Percentiles rank a stretch among this genome's conserved stretches.
Conservation (phyloP, 345 rosid species). For the Eucalyptus decipiens region DNA sequence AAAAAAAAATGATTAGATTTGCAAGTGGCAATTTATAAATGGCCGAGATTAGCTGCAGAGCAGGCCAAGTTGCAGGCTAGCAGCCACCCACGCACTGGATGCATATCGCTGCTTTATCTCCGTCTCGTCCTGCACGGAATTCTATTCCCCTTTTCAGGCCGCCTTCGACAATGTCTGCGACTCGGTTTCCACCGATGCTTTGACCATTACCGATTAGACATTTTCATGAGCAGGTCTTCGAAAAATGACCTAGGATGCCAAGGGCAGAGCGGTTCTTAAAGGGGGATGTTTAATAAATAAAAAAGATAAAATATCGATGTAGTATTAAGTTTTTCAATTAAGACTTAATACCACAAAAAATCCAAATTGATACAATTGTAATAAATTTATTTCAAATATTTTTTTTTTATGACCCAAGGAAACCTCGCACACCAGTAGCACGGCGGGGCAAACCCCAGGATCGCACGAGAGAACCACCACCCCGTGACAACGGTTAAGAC, state of each 20-base stretch:
- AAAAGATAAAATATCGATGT: no score
- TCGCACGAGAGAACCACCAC: no score
- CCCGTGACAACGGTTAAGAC: no score
- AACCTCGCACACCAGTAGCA: no score
- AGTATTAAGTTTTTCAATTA: no score
- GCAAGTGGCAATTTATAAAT: not conserved
- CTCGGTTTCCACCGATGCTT: not conserved
- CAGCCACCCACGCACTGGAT: not conserved
- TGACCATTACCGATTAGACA: not conserved
- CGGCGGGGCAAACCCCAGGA: no score
- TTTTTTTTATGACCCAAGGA: no score
- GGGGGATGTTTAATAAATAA: no score
- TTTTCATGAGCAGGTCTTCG: not conserved
- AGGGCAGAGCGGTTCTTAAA: not conserved
- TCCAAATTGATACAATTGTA: fast-evolving
- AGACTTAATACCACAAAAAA: no score
- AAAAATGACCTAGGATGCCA: not conserved
- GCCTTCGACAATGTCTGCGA: not conserved
- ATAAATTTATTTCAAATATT: no score
- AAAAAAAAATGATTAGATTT: not conserved
- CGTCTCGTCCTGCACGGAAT: not conserved
- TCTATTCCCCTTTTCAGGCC: not conserved
- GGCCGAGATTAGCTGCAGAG: not conserved
- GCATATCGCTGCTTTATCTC: not conserved
- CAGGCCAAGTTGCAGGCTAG: not conserved